Conservation (phyloP, 1,284 basidiomycete genomes). For the Leucoagaricus sp. region DNA sequence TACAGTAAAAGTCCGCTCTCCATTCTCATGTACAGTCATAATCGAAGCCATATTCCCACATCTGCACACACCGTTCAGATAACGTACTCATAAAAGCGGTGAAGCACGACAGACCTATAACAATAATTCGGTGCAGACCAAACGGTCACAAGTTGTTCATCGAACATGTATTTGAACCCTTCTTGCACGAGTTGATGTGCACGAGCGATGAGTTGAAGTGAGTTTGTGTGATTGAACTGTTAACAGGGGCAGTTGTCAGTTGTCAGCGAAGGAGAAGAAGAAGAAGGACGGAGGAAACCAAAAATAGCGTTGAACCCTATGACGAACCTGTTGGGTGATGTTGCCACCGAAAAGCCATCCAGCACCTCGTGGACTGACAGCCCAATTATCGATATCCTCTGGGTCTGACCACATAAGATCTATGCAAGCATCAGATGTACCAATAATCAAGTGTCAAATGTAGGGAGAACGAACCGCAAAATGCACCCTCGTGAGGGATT, state of each 20-base stretch:
- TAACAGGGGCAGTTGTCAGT: no score
- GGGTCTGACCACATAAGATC: slow-evolving; percentile 99
- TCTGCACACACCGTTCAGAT: no score
- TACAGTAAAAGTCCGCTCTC: slow-evolving; percentile 71
- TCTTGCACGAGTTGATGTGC: slow-evolving; percentile 97
- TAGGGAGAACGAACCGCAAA: slow-evolving; percentile 69
- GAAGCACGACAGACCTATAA: slow-evolving; percentile 66
- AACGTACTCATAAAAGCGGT: no score
- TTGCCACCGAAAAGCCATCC: slow-evolving; percentile 94
- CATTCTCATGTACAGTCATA: slow-evolving; percentile 67
- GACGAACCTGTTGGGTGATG: slow-evolving; percentile 89
- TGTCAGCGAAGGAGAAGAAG: not conserved
- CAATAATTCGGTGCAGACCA: slow-evolving; percentile 99
- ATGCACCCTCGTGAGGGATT: slow-evolving; percentile 97
- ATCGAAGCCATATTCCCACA: slow-evolving; percentile 80
- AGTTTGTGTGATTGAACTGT: slow-evolving; percentile 93
- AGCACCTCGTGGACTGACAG: slow-evolving; percentile 91
- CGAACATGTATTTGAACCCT: slow-evolving; percentile 98
- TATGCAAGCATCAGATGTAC: slow-evolving; percentile 28
- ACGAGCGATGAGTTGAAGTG: slow-evolving; percentile 81
- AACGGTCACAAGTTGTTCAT: slow-evolving; percentile 91
- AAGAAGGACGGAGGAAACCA: not conserved
- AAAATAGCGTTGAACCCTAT: no score
- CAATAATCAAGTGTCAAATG: not conserved
- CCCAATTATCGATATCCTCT: slow-evolving; percentile 95